Conservation (phyloP, 768 basidiomycete species). For the Macrolepiota fuliginosa region DNA sequence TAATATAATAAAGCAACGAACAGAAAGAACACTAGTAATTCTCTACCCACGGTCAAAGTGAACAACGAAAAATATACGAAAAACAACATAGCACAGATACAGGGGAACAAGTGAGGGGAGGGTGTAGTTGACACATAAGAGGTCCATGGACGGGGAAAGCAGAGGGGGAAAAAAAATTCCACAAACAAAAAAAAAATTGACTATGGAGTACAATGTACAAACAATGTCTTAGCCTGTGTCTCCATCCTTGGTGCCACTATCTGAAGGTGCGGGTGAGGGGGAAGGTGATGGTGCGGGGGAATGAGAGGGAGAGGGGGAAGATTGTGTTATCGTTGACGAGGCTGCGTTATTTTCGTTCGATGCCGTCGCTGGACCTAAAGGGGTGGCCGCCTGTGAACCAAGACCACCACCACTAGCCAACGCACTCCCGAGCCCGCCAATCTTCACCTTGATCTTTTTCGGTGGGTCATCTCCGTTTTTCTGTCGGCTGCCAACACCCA, state of each 20-base stretch:
- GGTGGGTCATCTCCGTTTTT: conserved; percentile 54
- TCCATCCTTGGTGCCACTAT: conserved; percentile 67
- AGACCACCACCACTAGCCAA: conserved; percentile 20
- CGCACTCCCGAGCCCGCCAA: conserved; percentile 47
- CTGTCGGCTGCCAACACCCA: conserved; percentile 27
- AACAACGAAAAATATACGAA: conserved; percentile 7
- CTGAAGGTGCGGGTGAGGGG: conserved; percentile 48
- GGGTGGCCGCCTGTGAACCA: not conserved
- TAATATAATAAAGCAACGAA: not conserved
- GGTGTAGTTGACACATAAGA: not conserved
- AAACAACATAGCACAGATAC: not conserved
- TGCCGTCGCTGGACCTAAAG: not conserved
- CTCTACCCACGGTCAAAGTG: not conserved
- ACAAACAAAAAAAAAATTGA: conserved; percentile 1
- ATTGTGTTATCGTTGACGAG: not conserved
- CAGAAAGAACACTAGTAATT: not conserved
- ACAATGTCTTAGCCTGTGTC: conserved; percentile 56
- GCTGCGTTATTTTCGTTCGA: conserved; percentile 14
- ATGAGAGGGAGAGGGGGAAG: conserved; percentile 17
- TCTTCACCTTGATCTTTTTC: conserved; percentile 76
- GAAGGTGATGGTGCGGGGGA: conserved; percentile 29
- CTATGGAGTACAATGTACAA: conserved; percentile 6
- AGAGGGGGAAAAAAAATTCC: conserved; percentile 5
- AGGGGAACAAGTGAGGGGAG: not conserved
- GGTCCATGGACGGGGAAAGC: conserved; percentile 2